These are phyloP conservation scores for Phytophthora ramorum DNA, from an alignment of 352 stramenopile species.

Conservation along the genomic window DNA sequence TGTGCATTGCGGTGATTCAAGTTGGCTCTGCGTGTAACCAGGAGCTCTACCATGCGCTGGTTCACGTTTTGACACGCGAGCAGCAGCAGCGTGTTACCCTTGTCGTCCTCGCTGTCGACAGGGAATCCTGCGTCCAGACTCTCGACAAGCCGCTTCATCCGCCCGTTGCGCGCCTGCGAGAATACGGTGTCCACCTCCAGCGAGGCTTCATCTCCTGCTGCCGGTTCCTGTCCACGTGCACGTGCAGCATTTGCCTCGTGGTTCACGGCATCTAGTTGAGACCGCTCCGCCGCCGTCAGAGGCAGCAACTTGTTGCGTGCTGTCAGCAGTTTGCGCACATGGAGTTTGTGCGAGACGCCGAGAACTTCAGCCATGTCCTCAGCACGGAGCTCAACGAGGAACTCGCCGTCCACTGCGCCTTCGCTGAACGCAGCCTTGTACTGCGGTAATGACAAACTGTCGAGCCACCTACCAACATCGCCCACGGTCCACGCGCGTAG, in stretches of 20 bases:
- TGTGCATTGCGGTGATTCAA: constrained; percentile 93
- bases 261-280: constrained; percentile 70
- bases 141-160: constrained; percentile 90
- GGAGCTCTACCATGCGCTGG: constrained; percentile 87
- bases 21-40: constrained; percentile 85
- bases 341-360: constrained; percentile 91
- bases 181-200: constrained; percentile 85
- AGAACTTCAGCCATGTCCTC: constrained; percentile 93
- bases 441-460: constrained; percentile 89
- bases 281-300: constrained; percentile 75
- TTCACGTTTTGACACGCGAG: constrained; percentile 93
- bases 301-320: constrained; percentile 90
- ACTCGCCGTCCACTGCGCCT: constrained; percentile 91
- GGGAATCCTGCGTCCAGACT: constrained; percentile 91
- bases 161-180: constrained; percentile 89
- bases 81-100: constrained; percentile 93
- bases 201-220: constrained; percentile 27
- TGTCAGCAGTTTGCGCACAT: constrained; percentile 91
- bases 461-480: constrained; percentile 93
- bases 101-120: constrained; percentile 91
- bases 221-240: constrained; percentile 34
- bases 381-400: constrained; percentile 92
- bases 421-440: constrained; percentile 93
- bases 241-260: constrained; percentile 55
- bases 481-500: constrained; percentile 89